Evolutionary conservation across 2,329 filamentous ascomycete genomes (phyloP), one percentile per base, ranked within the genome.

Genomic region (Verticillium dahliae): DNA sequence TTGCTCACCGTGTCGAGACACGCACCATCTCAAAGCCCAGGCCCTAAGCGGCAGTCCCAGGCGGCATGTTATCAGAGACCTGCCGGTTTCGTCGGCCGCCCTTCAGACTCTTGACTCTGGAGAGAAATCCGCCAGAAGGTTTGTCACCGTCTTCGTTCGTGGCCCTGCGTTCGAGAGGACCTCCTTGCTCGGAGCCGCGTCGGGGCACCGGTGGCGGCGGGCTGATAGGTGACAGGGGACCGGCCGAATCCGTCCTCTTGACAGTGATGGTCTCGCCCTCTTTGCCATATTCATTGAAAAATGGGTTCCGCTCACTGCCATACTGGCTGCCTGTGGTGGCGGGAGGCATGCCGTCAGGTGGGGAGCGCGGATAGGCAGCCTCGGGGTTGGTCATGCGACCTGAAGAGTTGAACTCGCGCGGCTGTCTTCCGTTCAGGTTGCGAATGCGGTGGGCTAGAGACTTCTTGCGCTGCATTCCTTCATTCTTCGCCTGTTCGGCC

Each of bases 371-470:
- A 64, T 80, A 80, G 15, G 71, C 72, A 31, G 73, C 77, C 18
- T 88, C 86, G 0, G 85, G 82, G 65, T 81, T 86, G 6, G 78
- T 80, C 61, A 85, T 74, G 56, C 89, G 83, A 50, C 85, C 84
- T 33, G 82, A 80, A n/a, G 85, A 79, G 31, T 79, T 77, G 62
- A 81, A 83, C 31, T 85, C 83, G 58, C 86, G 85, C 9, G 83
- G 84, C n/a, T 83, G 84, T 64, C 87, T 88, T 18, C 57, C 41
- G 72, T 88, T 91, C 69, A 96, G 92, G 66, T 91, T 90, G 50
- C 92, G 89, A 72, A 99, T 90, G 61, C 93, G 90, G 73, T 97
- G 92, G 2, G 92, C 95, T 63, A 99, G 81, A 34, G 93, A 97
- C 80, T 97, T 97, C 82, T 97, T 98, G 63, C 95, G 88, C 67